Evolutionary conservation across 2,329 filamentous ascomycete species (phyloP).

Genomic region (Calycina marina): DNA sequence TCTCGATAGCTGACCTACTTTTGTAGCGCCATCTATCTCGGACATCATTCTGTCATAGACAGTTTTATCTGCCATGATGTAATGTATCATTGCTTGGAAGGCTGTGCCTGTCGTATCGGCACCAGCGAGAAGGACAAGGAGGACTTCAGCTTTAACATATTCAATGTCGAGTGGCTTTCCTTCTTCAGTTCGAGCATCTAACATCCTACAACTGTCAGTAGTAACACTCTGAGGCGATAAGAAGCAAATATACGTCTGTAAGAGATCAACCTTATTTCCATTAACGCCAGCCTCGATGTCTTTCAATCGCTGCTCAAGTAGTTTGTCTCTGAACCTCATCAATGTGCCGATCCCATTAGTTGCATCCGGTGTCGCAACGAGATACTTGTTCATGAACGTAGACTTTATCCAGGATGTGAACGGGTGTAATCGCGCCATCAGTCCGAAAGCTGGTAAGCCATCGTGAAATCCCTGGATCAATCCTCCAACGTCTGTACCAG

Average conservation of each 20-base stretch:
- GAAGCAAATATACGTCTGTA: background rate
- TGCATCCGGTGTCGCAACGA: slow-evolving; percentile 1
- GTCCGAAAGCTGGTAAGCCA: slow-evolving; percentile 33
- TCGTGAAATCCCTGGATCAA: slow-evolving; percentile 40
- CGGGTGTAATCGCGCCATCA: slow-evolving; percentile 32
- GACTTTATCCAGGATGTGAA: slow-evolving; percentile 39
- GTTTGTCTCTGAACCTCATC: slow-evolving; percentile 2
- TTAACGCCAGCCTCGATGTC: background rate
- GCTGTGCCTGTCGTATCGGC: slow-evolving; percentile 37
- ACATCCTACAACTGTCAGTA: background rate
- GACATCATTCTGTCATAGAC: slow-evolving; percentile 32
- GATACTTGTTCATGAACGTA: slow-evolving; percentile 29
- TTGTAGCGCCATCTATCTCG: slow-evolving; percentile 28
- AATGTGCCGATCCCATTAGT: slow-evolving; percentile 2
- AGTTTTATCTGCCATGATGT: slow-evolving; percentile 25
- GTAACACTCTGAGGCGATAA: background rate
- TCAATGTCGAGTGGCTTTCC: slow-evolving; percentile 9
- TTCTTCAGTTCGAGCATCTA: slow-evolving; percentile 24
- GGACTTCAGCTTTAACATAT: slow-evolving; percentile 14
- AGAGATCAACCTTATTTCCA: background rate
- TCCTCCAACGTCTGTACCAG: slow-evolving; percentile 35
- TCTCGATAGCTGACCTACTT: slow-evolving; percentile 20
- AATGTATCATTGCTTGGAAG: slow-evolving; percentile 32
- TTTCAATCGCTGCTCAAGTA: slow-evolving; percentile 1
- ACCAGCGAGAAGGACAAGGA: slow-evolving; percentile 29